phyloP scores from a whole-genome alignment of 1,284 basidiomycete species.

The Puccinia coronata region DNA sequence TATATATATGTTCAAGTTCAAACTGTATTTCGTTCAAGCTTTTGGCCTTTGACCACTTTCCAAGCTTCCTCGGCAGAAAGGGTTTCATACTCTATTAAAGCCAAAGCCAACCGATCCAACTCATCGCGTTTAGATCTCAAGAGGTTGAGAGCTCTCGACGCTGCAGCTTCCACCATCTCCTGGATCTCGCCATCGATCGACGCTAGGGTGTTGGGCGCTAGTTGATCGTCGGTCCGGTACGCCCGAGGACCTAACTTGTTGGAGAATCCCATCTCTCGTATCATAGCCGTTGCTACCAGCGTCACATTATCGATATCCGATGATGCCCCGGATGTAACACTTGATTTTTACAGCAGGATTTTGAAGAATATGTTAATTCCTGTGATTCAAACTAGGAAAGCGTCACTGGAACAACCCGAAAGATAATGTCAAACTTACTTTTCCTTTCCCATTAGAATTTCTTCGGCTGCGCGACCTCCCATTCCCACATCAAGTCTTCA shows the following conservation, averaged over 20 bases:
- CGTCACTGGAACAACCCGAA: not conserved
- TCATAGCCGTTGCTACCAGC: constrained; percentile 78
- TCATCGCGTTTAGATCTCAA: constrained; percentile 74
- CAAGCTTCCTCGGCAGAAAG: constrained; percentile 78
- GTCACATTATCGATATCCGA: constrained; percentile 81
- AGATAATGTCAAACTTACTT: constrained; percentile 66
- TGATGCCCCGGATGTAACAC: constrained; percentile 71
- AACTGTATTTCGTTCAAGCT: constrained; percentile 38
- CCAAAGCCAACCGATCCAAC: constrained; percentile 79
- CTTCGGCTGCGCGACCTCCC: constrained; percentile 90
- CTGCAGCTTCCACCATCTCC: constrained; percentile 71
- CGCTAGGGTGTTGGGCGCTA: constrained; percentile 53
- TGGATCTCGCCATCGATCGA: constrained; percentile 56
- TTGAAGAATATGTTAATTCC: not conserved
- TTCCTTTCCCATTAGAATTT: constrained; percentile 82
- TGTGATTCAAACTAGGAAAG: not conserved
- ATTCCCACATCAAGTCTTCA: constrained; percentile 80
- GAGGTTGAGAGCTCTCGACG: constrained; percentile 70
- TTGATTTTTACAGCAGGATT: constrained; percentile 38
- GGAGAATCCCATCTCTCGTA: constrained; percentile 85
- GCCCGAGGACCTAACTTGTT: constrained; percentile 52
- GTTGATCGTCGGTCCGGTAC: constrained; percentile 51
- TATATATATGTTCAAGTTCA: constrained; percentile 4
- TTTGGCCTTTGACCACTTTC: constrained; percentile 68
- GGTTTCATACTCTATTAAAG: constrained; percentile 92